A percentile compares a stretch with the other conserved stretches of the same genome.
phyloP scores from a whole-genome alignment of 2,329 filamentous ascomycete genomes.

The Cyclaneusma minus region DNA sequence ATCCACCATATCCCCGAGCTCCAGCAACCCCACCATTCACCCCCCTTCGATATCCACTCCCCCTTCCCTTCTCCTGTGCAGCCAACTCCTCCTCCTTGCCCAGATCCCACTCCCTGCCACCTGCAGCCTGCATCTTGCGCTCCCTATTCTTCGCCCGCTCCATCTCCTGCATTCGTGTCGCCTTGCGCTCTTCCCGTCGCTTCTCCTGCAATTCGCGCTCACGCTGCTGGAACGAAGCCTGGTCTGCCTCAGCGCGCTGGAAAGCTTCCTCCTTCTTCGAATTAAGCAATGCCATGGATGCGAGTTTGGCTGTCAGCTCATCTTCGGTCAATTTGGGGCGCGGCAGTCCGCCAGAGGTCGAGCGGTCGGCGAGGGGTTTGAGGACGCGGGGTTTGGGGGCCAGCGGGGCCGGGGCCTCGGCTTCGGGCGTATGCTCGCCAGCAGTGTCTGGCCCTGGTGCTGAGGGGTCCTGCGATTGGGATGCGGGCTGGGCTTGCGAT shows the following conservation, averaged over 20 bases:
- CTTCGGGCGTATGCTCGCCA: slow-evolving; percentile 1
- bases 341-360: slow-evolving; percentile 33
- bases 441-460: neutral
- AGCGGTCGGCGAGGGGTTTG: slow-evolving; percentile 27
- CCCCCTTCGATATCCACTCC: neutral
- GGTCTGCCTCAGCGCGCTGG: slow-evolving; percentile 51
- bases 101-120: slow-evolving; percentile 18
- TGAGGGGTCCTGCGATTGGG: too few relatives aligned
- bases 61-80: neutral
- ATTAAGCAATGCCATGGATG: slow-evolving; percentile 44
- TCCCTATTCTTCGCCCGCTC: slow-evolving; percentile 19
- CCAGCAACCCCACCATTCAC: neutral
- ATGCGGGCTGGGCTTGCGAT: too few relatives aligned
- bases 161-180: slow-evolving; percentile 15
- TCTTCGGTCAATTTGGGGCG: slow-evolving; percentile 48
- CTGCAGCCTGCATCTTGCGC: slow-evolving; percentile 18
- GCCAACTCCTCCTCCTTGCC: slow-evolving; percentile 13
- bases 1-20: neutral
- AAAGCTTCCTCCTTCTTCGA: slow-evolving; percentile 42
- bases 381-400: slow-evolving; percentile 1
- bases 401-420: slow-evolving; percentile 1
- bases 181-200: slow-evolving; percentile 26
- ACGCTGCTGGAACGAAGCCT: slow-evolving; percentile 45
- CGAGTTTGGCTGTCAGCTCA: slow-evolving; percentile 44
- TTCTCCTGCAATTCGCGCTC: slow-evolving; percentile 41